These are phyloP conservation scores for Solanum commersonii DNA, from an alignment of 257 asterid genomes.

Conservation along the genomic window DNA sequence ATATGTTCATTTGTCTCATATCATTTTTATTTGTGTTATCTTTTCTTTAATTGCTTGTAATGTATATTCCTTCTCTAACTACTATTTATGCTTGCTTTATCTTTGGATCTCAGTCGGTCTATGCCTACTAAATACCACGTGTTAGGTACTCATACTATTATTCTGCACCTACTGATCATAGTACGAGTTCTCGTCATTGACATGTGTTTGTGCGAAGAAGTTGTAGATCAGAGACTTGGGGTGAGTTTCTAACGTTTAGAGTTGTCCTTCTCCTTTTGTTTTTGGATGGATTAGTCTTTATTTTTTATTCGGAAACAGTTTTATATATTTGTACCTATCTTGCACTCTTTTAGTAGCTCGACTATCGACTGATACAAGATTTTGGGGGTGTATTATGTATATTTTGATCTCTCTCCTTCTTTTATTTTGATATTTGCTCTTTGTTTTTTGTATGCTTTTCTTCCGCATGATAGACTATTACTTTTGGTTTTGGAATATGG, in stretches of 20 bases:
- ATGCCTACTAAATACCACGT: background rate
- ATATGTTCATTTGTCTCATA: background rate
- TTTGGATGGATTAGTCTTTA: background rate
- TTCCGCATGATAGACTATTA: background rate
- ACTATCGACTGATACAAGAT: background rate
- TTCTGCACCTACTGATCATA: background rate
- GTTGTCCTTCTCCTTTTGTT: background rate
- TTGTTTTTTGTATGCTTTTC: background rate
- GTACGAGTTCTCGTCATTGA: background rate
- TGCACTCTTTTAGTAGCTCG: background rate
- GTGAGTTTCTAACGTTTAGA: background rate
- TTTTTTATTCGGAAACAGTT: background rate
- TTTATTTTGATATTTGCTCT: background rate
- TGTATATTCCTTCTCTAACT: background rate
- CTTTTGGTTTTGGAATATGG: background rate
- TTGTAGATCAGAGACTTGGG: background rate
- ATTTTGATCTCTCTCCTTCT: background rate
- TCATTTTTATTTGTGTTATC: background rate
- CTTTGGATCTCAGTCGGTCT: background rate
- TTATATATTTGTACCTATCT: background rate
- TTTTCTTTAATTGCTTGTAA: background rate
- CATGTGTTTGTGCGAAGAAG: background rate
- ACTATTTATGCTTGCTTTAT: background rate
- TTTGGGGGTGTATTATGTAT: background rate
- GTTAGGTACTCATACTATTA: background rate